A percentile compares a stretch with the other conserved stretches of the same genome.
phyloP scores from a whole-genome alignment of 2,329 filamentous ascomycete species.

The Nigrospora osmanthi region DNA sequence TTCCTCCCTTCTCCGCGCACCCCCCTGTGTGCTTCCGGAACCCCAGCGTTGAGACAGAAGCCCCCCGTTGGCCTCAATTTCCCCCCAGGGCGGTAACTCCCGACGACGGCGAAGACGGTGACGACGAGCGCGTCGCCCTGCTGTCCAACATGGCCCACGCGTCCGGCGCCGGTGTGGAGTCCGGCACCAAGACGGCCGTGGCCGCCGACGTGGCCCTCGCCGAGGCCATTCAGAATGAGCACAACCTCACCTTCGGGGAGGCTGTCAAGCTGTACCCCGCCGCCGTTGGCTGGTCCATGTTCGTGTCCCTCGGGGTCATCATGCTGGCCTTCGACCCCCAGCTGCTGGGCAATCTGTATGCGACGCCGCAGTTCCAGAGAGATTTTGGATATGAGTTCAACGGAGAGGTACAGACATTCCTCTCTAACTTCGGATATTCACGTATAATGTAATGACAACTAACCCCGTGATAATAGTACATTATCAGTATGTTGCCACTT shows the following conservation, averaged over 20 bases:
- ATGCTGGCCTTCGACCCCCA: conserved; percentile 60
- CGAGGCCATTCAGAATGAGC: conserved; percentile 31
- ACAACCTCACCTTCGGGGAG: conserved; percentile 28
- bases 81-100: too few relatives aligned
- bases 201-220: conserved; percentile 13
- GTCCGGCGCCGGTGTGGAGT: neutral
- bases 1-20: too few relatives aligned
- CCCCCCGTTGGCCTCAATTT: too few relatives aligned
- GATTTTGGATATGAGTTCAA: conserved; percentile 21
- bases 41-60: too few relatives aligned
- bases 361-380: conserved; percentile 24
- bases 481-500: conserved; percentile 17
- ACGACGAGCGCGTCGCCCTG: too few relatives aligned
- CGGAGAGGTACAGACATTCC: conserved; percentile 16
- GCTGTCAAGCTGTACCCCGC: conserved; percentile 34
- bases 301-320: conserved; percentile 52
- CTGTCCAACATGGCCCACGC: too few relatives aligned
- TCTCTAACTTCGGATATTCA: neutral
- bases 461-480: conserved; percentile 14
- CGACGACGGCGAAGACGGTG: too few relatives aligned
- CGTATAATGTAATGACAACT: too few relatives aligned
- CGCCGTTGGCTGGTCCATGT: conserved; percentile 46
- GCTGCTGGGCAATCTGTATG: conserved; percentile 53
- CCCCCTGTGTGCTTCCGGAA: too few relatives aligned
- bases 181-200: conserved; percentile 5